These are phyloP conservation scores for Spergularia bocconei DNA, from an alignment of 148 eudicot species.

Conservation along the genomic window DNA sequence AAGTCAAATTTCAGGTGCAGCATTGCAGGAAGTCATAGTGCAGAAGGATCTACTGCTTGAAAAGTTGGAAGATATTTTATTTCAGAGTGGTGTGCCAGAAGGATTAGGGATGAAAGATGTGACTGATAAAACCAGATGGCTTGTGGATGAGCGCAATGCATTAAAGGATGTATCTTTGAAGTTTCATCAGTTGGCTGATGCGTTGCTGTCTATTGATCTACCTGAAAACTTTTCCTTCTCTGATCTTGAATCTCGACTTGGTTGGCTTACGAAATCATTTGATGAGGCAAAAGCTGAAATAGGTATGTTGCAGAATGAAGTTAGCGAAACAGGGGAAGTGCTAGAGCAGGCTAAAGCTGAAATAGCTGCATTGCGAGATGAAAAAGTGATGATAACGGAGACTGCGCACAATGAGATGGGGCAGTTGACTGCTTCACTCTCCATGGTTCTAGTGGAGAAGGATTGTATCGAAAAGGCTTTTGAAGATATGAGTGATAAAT, in stretches of 20 bases:
- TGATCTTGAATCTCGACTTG: slow-evolving; percentile 55
- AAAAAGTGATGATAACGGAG: slow-evolving; percentile 39
- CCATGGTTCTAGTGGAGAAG: slow-evolving; percentile 59
- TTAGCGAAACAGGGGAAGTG: slow-evolving; percentile 42
- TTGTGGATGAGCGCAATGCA: slow-evolving; percentile 59
- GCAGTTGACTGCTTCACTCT: slow-evolving; percentile 46
- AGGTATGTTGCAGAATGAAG: slow-evolving; percentile 47
- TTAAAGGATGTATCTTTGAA: slow-evolving; percentile 47
- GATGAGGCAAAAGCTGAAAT: slow-evolving; percentile 50
- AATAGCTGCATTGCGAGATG: slow-evolving; percentile 46
- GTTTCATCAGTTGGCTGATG: slow-evolving; percentile 46
- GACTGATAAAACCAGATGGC: slow-evolving; percentile 55
- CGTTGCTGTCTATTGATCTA: slow-evolving; percentile 50
- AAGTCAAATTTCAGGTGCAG: slow-evolving; percentile 52
- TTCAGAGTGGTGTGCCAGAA: slow-evolving; percentile 40
- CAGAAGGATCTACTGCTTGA: slow-evolving; percentile 60
- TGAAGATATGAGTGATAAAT: slow-evolving; percentile 46
- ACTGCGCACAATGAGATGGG: slow-evolving; percentile 52
- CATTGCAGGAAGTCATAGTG: slow-evolving; percentile 56
- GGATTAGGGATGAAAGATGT: slow-evolving; percentile 48
- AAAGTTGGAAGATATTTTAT: slow-evolving; percentile 53
- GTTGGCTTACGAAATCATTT: slow-evolving; percentile 69
- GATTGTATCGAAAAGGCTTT: slow-evolving; percentile 50
- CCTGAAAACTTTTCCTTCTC: slow-evolving; percentile 57
- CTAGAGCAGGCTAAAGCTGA: slow-evolving; percentile 48